Evolutionary conservation across 1,139 yeast species (phyloP), one percentile per base, ranked within the genome.

Genomic region (Hyphopichia burtonii): DNA sequence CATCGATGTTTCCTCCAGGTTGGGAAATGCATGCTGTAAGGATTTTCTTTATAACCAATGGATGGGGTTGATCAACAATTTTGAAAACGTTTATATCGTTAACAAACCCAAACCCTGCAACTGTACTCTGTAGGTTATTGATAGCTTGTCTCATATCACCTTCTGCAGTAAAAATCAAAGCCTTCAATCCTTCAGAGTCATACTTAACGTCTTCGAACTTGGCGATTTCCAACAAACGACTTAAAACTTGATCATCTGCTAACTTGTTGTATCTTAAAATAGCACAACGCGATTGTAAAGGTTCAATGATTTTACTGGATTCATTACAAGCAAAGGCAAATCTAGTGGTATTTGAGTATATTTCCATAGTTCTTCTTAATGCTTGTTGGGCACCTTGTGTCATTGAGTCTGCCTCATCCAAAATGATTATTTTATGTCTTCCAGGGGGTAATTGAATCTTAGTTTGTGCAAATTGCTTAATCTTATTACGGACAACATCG

Each of bases 131-230:
- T 44, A 93, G 63, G 61, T 93, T 93, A 58, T 94, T 94, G 40
- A 94, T 79, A 0, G 99, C 99, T 62, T 93, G 99, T 65, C 99
- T 80, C 99, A 94, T 93, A 60, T 93, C 99, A 44, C 99, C 99
- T 61, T 93, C 99, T 0, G 97, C 95, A 0, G 97, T 86, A 66
- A 93, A 93, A n/a, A 94, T 81, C 47, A 93, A 74, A 0, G 99
- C 99, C 52, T 90, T 91, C 33, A 93, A 68, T 0, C 99, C 99
- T 61, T 89, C 97, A 47, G 90, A 87, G 31, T 93, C 81, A 61
- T 81, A 88, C 56, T 89, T 71, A 14, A 91, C 88, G 31, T 80
- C 64, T 59, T 93, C 99, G 4, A 65, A 58, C 49, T 83, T 75
- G 37, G 85, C 78, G 19, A 93, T 79, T 55, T 89, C 87, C 49